Evolutionary conservation across 257 asterid species (phyloP), one percentile per base, ranked within the genome.

Genomic region (Salvia rosmarinus): DNA sequence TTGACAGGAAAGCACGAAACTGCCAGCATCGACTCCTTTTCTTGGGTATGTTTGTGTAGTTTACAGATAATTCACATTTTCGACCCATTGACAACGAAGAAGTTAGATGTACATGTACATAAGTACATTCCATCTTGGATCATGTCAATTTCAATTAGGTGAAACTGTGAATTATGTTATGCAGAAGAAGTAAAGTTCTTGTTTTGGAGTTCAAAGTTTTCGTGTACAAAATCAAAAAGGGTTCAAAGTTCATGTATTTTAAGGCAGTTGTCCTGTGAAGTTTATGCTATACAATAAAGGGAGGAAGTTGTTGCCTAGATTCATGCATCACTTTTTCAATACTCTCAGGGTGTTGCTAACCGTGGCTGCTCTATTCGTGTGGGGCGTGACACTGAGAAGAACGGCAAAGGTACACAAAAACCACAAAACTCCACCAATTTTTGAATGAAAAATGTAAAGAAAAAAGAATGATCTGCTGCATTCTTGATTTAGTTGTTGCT

Each of bases 291-390:
- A n/a, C 23, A 47, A 19, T 30, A 62, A 32, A 32, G 37, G 39
- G 40, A 35, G 13, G 37, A 17, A 63, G 35, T 34, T 42, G 14
- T 58, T 58, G 9, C 44, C n/a, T 17, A 20, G n/a, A 1, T 66
- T 5, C 34, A 11, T 39, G 67, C 67, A 55, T 65, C 9, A 54
- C 55, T 46, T 54, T 34, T 47, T 13, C 49, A 5, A 19, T 8
- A n/a, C 68, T 64, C 54, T 75, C 91, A 94, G 99, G 99, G 99
- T 77, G 99, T 94, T 75, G 97, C 99, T 75, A 91, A 94, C 81
- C 96, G 99, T 57, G 97, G 99, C 76, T 85, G 92, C 83, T 94
- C 99, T 42, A 94, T 94, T 64, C 97, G 97, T 75, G 99, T 94
- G 88, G 99, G 99, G 20, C 97, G 99, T 72, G 99, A 94, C 75